Base-by-base conservation (phyloP, 2,329 filamentous ascomycete genomes). In the Emergomyces pasteurianus region DNA sequence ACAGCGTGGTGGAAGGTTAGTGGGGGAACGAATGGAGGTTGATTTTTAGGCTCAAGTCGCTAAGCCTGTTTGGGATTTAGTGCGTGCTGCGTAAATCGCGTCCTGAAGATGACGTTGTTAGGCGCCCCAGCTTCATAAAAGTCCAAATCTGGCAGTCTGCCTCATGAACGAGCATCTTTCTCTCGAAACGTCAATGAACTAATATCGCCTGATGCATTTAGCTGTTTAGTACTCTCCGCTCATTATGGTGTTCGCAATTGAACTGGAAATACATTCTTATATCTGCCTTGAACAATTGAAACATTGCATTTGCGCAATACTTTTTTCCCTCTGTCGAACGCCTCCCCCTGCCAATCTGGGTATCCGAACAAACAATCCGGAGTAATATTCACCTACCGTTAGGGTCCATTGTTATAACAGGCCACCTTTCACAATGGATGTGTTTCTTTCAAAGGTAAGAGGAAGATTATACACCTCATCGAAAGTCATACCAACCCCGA, bases 401-500 rank as follows among this genome's bases (percentile, higher is more conserved):
- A 56, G 6, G n/a, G 21, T 21, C 16, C 2, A 26, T 5, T 28
- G 34, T 31, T 26, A 28, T 26, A 12, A 6, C 16, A 43, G 6
- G 2, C 16, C n/a, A 18, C 10, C 31, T 40, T 14, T 42, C 36
- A 80, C 68, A 62, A 95, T 95, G 90, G 90, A 95, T 72, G 80
- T 80, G 55, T 78, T 88, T 58, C 75, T 88, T 52, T 75, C 78
- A 58, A 84, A 84, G 72, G 84, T 87, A 72, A 47, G 68, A 14
- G 23, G 63, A 58, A 16, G 53, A 9, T 31, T 16, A n/a, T 8
- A 31, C 18, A 21, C 40, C 5, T 16, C 9, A 31, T 31, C 28
- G 21, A 8, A 9, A 57, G 31, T 34, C 2, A n/a, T n/a, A n/a
- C n/a, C 16, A 52, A 9, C 16, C 10, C 36, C 23, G 53, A 28